Conservation (phyloP, 2,329 filamentous ascomycete species). For the Talaromyces sp. region DNA sequence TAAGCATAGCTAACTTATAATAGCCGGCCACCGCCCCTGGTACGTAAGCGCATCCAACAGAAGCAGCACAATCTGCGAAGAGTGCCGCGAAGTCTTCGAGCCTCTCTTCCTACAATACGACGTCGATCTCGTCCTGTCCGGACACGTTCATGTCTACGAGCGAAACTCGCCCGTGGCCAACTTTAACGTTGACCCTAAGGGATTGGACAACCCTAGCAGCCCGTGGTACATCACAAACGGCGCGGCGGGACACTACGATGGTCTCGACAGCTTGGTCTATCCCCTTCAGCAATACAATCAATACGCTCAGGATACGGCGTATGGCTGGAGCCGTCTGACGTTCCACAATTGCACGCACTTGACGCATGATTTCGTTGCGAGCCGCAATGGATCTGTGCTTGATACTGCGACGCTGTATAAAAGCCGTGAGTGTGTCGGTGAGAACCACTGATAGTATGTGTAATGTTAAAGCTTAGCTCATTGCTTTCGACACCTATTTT, state of each 20-base stretch:
- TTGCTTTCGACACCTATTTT: too few species aligned
- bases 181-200: conserved; percentile 15
- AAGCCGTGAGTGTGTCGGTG: conserved; percentile 3
- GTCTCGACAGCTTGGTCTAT: conserved; percentile 29
- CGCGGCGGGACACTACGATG: conserved; percentile 30
- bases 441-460: neutral
- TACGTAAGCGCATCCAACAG: conserved; percentile 13
- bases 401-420: conserved; percentile 16
- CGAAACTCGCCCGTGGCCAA: conserved; percentile 41
- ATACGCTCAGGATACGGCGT: conserved; percentile 30
- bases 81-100: conserved; percentile 51
- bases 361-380: conserved; percentile 36
- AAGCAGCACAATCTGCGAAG: conserved; percentile 29
- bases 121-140: conserved; percentile 53
- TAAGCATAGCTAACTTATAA: neutral
- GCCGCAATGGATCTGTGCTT: conserved; percentile 13
- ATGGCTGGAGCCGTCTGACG: conserved; percentile 38
- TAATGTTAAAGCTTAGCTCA: too few species aligned
- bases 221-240: conserved; percentile 30
- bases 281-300: conserved; percentile 27
- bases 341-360: conserved; percentile 43
- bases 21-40: conserved; percentile 26
- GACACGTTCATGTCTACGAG: conserved; percentile 55
- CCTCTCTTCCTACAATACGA: conserved; percentile 50
- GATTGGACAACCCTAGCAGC: conserved; percentile 24